Conservation (phyloP, 371 early-diverging fungal genomes). For the Saksenaea oblongispora region DNA sequence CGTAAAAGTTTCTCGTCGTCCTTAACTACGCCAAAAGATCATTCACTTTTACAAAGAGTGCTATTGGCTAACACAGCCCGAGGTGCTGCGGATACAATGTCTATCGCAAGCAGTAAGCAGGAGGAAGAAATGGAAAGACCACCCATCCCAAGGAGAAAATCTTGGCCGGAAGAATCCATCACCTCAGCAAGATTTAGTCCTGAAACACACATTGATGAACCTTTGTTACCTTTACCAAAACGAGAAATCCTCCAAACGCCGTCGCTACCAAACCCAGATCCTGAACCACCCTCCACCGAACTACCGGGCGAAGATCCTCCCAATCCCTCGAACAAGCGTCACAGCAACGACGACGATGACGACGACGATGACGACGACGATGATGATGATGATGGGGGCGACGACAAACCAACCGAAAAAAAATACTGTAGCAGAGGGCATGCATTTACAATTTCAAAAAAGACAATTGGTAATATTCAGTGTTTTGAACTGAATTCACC, state of each 20-base stretch:
- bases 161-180: slow-evolving; percentile 16
- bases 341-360: slow-evolving; percentile 1
- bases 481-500: slow-evolving; percentile 36
- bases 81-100: slow-evolving; percentile 2
- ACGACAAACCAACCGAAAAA: not conserved
- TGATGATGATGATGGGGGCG: slow-evolving; percentile 2
- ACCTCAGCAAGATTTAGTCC: not conserved
- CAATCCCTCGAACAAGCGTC: no score
- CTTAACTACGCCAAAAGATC: slow-evolving; percentile 15
- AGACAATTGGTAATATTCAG: slow-evolving; percentile 25
- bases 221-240: not conserved
- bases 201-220: not conserved
- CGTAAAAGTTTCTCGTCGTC: slow-evolving; percentile 18
- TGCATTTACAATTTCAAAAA: slow-evolving; percentile 17
- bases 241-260: not conserved
- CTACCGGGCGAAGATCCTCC: no score
- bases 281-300: not conserved
- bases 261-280: not conserved
- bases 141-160: slow-evolving; percentile 8
- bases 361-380: slow-evolving; percentile 2
- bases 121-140: not conserved
- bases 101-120: not conserved
- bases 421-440: slow-evolving; percentile 8
- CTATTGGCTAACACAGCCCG: slow-evolving; percentile 21
- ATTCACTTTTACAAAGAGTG: slow-evolving; percentile 37